These are phyloP conservation scores for Elaeis oleifera DNA, from an alignment of 202 grass and related monocot genomes.

Conservation along the genomic window DNA sequence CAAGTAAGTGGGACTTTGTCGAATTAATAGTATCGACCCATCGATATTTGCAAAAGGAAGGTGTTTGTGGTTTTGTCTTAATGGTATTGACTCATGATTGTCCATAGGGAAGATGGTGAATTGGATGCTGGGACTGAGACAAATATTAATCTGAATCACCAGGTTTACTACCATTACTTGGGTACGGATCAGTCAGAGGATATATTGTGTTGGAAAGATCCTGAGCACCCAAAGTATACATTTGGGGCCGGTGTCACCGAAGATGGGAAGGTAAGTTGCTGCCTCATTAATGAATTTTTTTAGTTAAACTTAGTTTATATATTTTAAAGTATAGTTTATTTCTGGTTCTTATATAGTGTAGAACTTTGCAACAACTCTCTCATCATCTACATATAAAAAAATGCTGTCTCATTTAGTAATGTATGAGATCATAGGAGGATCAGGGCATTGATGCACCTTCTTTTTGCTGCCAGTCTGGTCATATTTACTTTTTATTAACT, in stretches of 20 bases:
- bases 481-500: no score
- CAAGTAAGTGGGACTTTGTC: slow-evolving; percentile 27
- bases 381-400: no score
- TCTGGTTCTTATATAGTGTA: background rate
- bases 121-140: slow-evolving; percentile 89
- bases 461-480: no score
- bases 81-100: slow-evolving; percentile 23
- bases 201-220: slow-evolving; percentile 94
- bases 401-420: no score
- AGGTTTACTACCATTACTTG: slow-evolving; percentile 85
- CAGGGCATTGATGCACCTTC: no score
- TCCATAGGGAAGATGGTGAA: slow-evolving; percentile 24
- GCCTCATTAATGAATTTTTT: background rate
- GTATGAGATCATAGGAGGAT: no score
- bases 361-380: no score
- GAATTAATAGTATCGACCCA: no score
- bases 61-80: background rate
- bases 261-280: slow-evolving; percentile 62
- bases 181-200: slow-evolving; percentile 83
- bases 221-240: slow-evolving; percentile 64
- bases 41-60: background rate
- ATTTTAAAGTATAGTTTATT: background rate
- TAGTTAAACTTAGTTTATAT: background rate
- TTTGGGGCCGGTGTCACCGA: slow-evolving; percentile 54
- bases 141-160: slow-evolving; percentile 87